Evolutionary conservation across 345 rosid genomes (phyloP), one percentile per base, ranked within the genome.

Genomic region (Gossypium mustelinum): DNA sequence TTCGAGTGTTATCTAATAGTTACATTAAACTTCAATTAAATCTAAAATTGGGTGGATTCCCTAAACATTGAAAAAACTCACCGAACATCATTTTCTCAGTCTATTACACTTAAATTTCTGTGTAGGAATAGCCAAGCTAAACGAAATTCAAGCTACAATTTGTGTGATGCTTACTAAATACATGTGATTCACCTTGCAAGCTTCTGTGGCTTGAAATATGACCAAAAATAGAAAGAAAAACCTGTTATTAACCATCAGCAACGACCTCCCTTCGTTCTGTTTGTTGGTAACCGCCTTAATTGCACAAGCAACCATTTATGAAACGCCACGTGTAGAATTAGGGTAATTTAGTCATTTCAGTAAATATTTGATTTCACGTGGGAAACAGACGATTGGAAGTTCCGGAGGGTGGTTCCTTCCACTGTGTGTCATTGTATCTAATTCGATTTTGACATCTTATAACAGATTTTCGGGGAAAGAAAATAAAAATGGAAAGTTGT

Each of bases 391-490:
- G 41, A 17, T 39, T 24, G 48, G 2, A 9, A 17, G 3, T 50
- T 24, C 17, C 12, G 55, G 39, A 45, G 34, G 4, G 22, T 27
- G 4, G 2, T 17, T 27, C 41, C 7, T 34, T 34, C 41, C 3
- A 27, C 44, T 4, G 2, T 69, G 2, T 59, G 7, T 5, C 5
- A 34, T 34, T 34, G 2, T 25, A 59, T 25, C 63, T 25, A 24
- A 2, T 73, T 73, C 7, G 39, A 44, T 43, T 57, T 63, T 51
- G 17, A 11, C 81, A 24, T 64, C 68, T 66, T 66, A 73, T 73
- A 45, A 59, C 55, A 16, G 65, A 72, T 54, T 81, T 80, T 73
- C 69, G n/a, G 63, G 29, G 11, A 73, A 77, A 58, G 4, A 18
- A 58, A 58, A 17, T 34, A 56, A 54, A 45, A 12, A 56, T 24